phyloP scores from a whole-genome alignment of 2,329 filamentous ascomycete genomes.

The Clonostachys byssicola region DNA sequence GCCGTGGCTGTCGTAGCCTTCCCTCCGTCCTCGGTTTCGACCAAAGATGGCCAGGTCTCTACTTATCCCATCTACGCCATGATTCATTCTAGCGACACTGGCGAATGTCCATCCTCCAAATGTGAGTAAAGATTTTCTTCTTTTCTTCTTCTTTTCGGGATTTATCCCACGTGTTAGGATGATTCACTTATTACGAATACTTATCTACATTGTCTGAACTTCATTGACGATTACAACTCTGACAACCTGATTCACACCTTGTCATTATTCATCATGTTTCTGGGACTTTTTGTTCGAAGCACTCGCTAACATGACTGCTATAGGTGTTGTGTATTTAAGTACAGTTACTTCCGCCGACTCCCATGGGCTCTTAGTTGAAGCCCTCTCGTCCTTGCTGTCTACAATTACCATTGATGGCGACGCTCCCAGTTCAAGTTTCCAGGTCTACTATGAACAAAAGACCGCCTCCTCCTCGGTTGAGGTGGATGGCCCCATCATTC shows the following conservation, averaged over 20 bases:
- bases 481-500: constrained; percentile 38
- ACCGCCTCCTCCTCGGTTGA: constrained; percentile 16
- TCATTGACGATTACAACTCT: constrained; percentile 84
- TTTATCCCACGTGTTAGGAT: constrained; percentile 56
- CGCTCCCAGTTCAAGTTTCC: constrained; percentile 35
- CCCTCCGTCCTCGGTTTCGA: constrained; percentile 43
- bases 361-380: constrained; percentile 26
- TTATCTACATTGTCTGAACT: constrained; percentile 99
- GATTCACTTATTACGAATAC: constrained; percentile 75
- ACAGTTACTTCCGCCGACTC: constrained; percentile 28
- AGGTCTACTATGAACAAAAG: constrained; percentile 52
- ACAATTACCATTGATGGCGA: constrained; percentile 18
- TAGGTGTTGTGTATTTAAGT: constrained; percentile 27
- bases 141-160: constrained; percentile 7
- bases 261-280: constrained; percentile 7
- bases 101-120: constrained; percentile 85
- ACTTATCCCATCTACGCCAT: constrained; percentile 52
- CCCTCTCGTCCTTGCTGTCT: constrained; percentile 35
- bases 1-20: constrained; percentile 70
- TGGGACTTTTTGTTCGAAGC: not conserved
- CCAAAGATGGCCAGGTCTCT: constrained; percentile 21
- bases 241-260: constrained; percentile 73
- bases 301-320: constrained; percentile 3
- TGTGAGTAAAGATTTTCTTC: constrained; percentile 59
- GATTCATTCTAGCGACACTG: constrained; percentile 84